Evolutionary conservation across 2,329 filamentous ascomycete species (phyloP), one percentile per base, ranked within the genome.

Genomic region (Saccharata proteae): DNA sequence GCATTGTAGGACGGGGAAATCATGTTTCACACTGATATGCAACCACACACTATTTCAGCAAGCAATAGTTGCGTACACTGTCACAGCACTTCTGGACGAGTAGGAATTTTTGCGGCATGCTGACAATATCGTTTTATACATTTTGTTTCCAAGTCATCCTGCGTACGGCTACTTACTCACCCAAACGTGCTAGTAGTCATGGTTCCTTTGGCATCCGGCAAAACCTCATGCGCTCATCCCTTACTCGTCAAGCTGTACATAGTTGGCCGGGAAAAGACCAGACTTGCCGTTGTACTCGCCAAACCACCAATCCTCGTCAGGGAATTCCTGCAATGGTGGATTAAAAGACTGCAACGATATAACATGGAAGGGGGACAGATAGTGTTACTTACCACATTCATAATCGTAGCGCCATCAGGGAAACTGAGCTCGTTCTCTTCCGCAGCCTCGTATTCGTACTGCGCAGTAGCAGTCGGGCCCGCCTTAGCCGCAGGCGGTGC

Each of bases 301-400:
- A 46, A 88, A 80, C 90, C 90, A 98, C 90, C 90, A 98, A 52
- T 98, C 90, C 43, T 96, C 88, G 47, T 96, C 90, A 2, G 90
- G 90, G 58, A 96, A 96, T 63, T 94, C 83, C 77, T 80, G 44
- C 13, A 24, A 27, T 25, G 9, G 34, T 15, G 8, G 25, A 25
- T 51, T 45, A 61, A 54, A 27, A 37, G 16, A 18, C 13, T 3
- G 16, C 17, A 12, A 17, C 24, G n/a, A n/a, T 15, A n/a, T 19
- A 12, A 6, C 5, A 23, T 13, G 30, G 27, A 27, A n/a, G 17
- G 9, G 8, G 12, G 6, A 14, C 5, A 24, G n/a, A 16, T 8
- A 27, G 15, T 23, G 19, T 6, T 10, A 67, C 76, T 66, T 67
- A 80, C 77, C 41, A 98, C 64, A 49, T 80, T 71, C 16, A 71